Evolutionary conservation across 179 eudicot genomes (phyloP).

Genomic region (Amaranthus tricolor): DNA sequence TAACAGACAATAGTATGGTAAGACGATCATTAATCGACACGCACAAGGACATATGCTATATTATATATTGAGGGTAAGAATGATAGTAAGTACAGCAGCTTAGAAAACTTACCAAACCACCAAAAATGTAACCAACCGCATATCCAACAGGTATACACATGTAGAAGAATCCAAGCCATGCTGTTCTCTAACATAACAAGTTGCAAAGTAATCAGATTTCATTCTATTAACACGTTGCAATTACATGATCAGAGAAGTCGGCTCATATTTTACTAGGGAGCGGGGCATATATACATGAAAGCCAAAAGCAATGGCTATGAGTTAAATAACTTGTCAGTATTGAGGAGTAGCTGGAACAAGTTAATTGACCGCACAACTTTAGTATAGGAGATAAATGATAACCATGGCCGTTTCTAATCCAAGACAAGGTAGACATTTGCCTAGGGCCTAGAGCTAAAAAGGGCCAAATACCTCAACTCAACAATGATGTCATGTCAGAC

Average conservation of each 20-base stretch:
- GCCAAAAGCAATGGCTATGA: not conserved
- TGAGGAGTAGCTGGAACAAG: not conserved
- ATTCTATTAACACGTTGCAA: not conserved
- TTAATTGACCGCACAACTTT: too few relatives aligned
- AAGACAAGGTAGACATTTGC: too few relatives aligned
- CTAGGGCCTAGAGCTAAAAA: too few relatives aligned
- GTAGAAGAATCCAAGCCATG: constrained; percentile 92
- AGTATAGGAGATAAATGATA: not conserved
- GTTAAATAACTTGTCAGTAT: not conserved
- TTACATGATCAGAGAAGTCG: not conserved
- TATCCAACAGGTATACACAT: constrained; percentile 98
- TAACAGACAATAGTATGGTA: too few relatives aligned
- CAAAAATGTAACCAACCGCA: constrained; percentile 90
- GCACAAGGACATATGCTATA: too few relatives aligned
- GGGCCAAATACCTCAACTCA: too few relatives aligned
- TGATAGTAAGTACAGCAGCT: not conserved
- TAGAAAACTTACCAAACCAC: constrained; percentile 66
- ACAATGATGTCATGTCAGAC: too few relatives aligned
- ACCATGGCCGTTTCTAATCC: too few relatives aligned
- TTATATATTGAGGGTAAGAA: too few relatives aligned
- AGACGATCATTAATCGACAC: too few relatives aligned
- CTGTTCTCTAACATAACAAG: constrained; percentile 60
- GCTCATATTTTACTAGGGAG: not conserved
- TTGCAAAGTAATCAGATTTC: constrained; percentile 2
- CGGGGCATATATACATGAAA: not conserved